Base-by-base conservation (phyloP, 495 filamentous ascomycete species). In the Neohortaea acidophila region DNA sequence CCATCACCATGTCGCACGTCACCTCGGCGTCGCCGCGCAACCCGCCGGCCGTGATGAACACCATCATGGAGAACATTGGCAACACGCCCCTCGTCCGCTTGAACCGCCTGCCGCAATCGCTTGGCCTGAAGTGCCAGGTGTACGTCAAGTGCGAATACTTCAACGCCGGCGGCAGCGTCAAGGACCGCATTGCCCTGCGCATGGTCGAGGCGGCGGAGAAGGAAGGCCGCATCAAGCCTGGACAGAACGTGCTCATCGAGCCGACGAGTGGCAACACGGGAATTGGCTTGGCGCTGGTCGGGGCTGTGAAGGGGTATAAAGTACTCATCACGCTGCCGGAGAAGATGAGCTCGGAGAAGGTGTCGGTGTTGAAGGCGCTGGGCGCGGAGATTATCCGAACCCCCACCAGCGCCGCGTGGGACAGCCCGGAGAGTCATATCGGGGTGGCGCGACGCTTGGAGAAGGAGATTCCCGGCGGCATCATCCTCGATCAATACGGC, bases 321-420 rank as follows among this genome's bases (percentile, higher is more conserved):
- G 89, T 83, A 12, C 94, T 99, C 59, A 99, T 99, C 53, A 99
- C 89, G 0, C 73, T 99, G 2, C 89, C 89, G 25, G 89, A 99
- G 64, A 99, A 99, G 67, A 99, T 99, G 89, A 93, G 84, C 4
- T 74, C 84, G 20, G 89, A 99, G 61, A 99, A 99, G 58, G 91
- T 99, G 10, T 74, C 85, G 1, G 89, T 99, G 9, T 67, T 99
- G 19, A 75, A 82, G 32, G 86, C 89, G 13, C 70, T 99, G 22
- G 89, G 89, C 41, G 87, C 89, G 17, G 94, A 89, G 48, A 96
- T 99, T 55, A 93, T 99, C 48, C 79, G 89, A 33, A 99, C 89
- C 1, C 91, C 89, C 19, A 96, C 92, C 17, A 81, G 91, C 60
- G 89, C 89, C 9, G 89, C 89, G 20, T 94, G 67, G 55, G 91